Base-by-base conservation (phyloP, 257 asterid genomes). In the Salvia miltiorrhiza region DNA sequence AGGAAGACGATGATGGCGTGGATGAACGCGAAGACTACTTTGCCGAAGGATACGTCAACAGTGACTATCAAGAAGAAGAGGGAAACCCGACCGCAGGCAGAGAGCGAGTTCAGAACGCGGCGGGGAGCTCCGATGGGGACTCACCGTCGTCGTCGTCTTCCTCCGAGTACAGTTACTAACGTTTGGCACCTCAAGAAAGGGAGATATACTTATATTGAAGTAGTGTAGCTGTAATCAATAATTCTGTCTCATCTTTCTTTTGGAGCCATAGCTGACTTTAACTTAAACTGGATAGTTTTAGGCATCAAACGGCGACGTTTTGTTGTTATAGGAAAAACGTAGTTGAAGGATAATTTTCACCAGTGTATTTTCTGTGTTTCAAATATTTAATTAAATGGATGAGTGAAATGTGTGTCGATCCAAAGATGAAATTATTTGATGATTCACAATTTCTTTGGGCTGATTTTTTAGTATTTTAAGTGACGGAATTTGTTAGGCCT, bases 121-220 rank as follows among this genome's bases (percentile, higher is more conserved):
- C 73, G 61, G 40, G 75, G 73, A 88, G 79, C 67, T 73, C 80
- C 13, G 84, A 71, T 14, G 70, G 76, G 14, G 82, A 76, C 12
- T 59, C 16, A 0, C 72, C 76, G 16, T 77, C 76, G 16, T 77
- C 81, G 5, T 54, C 61, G 30, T 79, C 88, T 26, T 86, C 91
- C 3, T 85, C 91, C 48, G 93, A 81, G 48, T 90, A 83, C 65
- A 88, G 91, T 76, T 86, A 84, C 56, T 90, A 84, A 76, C 54
- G 13, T 14, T 32, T 68, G 17, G 33, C 39, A 49, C 32, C 60
- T 12, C 26, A 68, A 62, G 65, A 62, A 58, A 65, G 73, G 37
- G 28, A 71, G 70, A 69, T 69, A 63, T 69, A 63, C 67, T 66
- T 48, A 66, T 56, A 17, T 14, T 30, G 9, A 7, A 33, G 37